phyloP scores from a whole-genome alignment of 495 filamentous ascomycete species.

The Cenococcum geophilum region DNA sequence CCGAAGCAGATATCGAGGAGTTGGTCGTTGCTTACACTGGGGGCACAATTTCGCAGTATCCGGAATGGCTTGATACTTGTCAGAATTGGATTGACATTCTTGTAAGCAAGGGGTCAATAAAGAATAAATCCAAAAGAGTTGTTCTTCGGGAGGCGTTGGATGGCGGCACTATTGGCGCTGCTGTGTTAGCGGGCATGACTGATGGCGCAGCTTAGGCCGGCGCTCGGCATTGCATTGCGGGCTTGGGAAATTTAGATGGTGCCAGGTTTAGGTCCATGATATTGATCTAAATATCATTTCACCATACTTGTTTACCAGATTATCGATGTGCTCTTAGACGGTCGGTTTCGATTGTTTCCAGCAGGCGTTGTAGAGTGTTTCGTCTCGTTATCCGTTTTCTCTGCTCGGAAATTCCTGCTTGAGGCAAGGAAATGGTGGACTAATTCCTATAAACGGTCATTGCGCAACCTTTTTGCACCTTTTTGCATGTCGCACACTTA shows the following conservation, averaged over 20 bases:
- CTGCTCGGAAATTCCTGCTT: too few relatives aligned
- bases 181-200: constrained; percentile 59
- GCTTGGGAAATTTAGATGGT: neutral
- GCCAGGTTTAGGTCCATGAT: neutral
- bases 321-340: neutral
- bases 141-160: constrained; percentile 64
- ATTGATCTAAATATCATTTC: neutral
- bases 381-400: too few relatives aligned
- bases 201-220: constrained; percentile 19
- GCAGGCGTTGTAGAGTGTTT: too few relatives aligned
- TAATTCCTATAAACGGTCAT: too few relatives aligned
- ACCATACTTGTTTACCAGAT: neutral
- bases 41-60: constrained; percentile 71
- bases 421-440: too few relatives aligned
- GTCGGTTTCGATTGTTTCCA: too few relatives aligned
- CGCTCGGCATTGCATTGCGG: neutral
- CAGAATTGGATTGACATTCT: constrained; percentile 62
- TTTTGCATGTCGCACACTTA: too few relatives aligned
- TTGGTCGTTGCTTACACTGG: constrained; percentile 73
- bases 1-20: constrained; percentile 42
- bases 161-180: constrained; percentile 70
- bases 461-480: too few relatives aligned
- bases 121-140: constrained; percentile 52
- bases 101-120: constrained; percentile 50
- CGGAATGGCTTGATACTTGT: constrained; percentile 62